Evolutionary conservation across 345 rosid genomes (phyloP).

Genomic region (Gynandropsis gynandra): DNA sequence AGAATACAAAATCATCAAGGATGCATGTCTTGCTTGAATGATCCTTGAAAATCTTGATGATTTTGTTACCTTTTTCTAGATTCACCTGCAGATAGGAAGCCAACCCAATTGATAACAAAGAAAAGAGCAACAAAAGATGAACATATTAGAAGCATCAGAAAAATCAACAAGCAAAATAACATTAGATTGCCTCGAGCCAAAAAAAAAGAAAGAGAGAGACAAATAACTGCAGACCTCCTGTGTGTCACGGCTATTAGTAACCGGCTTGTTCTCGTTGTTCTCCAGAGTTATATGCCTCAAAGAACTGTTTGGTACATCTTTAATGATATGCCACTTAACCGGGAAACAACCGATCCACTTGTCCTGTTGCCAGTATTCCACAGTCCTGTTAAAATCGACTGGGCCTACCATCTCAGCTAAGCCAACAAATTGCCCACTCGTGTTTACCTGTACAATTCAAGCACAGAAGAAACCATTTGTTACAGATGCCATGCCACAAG

Average conservation of each 20-base stretch:
- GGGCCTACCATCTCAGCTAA: constrained; percentile 51
- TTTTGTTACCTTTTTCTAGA: constrained; percentile 30
- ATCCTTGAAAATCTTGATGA: constrained; percentile 32
- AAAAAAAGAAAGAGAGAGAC: too few relatives aligned
- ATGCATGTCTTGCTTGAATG: constrained; percentile 33
- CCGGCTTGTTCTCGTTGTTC: constrained; percentile 55
- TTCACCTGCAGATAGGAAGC: constrained; percentile 25
- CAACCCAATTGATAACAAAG: not conserved
- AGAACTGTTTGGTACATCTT: constrained; percentile 45
- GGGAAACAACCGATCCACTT: constrained; percentile 26
- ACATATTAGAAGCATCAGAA: not conserved
- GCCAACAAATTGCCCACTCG: constrained; percentile 58
- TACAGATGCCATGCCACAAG: not conserved
- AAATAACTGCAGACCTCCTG: too few relatives aligned
- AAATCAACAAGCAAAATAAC: not conserved
- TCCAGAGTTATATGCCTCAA: constrained; percentile 47
- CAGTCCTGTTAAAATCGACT: constrained; percentile 41
- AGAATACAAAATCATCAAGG: constrained; percentile 39
- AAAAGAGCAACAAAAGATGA: not conserved
- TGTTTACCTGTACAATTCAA: constrained; percentile 39
- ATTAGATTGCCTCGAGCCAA: not conserved
- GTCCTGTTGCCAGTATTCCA: constrained; percentile 59
- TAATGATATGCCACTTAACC: constrained; percentile 14
- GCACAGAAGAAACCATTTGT: not conserved
- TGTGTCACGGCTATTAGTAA: constrained; percentile 54